Conservation (phyloP, 2,329 filamentous ascomycete genomes). For the Pseudopyricularia javanii region DNA sequence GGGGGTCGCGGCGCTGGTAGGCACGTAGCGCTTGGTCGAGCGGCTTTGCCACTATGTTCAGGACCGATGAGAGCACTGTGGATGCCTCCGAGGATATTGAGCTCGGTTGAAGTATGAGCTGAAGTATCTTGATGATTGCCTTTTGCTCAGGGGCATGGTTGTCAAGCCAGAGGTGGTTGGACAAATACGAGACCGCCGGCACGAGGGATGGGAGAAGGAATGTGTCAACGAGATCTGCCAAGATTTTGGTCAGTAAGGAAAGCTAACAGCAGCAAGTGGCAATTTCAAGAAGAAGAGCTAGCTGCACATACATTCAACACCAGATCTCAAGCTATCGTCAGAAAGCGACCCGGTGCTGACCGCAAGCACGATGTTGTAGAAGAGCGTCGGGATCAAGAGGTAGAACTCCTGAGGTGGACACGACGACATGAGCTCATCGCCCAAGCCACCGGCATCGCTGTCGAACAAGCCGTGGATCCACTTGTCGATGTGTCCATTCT, state of each 20-base stretch:
- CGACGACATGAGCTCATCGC: slow-evolving; percentile 70
- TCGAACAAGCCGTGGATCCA: slow-evolving; percentile 74
- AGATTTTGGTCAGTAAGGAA: background rate
- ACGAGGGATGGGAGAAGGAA: slow-evolving; percentile 71
- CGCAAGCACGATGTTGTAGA: slow-evolving; percentile 62
- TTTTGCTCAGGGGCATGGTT: slow-evolving; percentile 46
- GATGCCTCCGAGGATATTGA: slow-evolving; percentile 61
- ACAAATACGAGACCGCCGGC: slow-evolving; percentile 59
- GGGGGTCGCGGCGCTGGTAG: slow-evolving; percentile 54
- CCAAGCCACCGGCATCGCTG: slow-evolving; percentile 58
- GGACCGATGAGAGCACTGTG: slow-evolving; percentile 57
- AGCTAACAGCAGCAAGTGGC: slow-evolving; percentile 1
- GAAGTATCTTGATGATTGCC: slow-evolving; percentile 58
- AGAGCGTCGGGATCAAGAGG: slow-evolving; percentile 62
- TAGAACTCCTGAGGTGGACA: slow-evolving; percentile 79
- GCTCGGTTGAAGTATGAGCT: slow-evolving; percentile 57
- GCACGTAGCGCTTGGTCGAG: slow-evolving; percentile 55
- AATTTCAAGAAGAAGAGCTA: background rate
- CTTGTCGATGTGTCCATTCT: slow-evolving; percentile 53
- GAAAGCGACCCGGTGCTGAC: slow-evolving; percentile 52
- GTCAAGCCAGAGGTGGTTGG: slow-evolving; percentile 56
- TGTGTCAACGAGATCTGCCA: slow-evolving; percentile 59
- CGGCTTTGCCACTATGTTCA: slow-evolving; percentile 58
- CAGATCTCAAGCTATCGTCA: slow-evolving; percentile 60
- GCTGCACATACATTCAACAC: slow-evolving; percentile 58